Evolutionary conservation across 768 basidiomycete species (phyloP), one percentile per base, ranked within the genome.

Genomic region (Mycena haematopus): DNA sequence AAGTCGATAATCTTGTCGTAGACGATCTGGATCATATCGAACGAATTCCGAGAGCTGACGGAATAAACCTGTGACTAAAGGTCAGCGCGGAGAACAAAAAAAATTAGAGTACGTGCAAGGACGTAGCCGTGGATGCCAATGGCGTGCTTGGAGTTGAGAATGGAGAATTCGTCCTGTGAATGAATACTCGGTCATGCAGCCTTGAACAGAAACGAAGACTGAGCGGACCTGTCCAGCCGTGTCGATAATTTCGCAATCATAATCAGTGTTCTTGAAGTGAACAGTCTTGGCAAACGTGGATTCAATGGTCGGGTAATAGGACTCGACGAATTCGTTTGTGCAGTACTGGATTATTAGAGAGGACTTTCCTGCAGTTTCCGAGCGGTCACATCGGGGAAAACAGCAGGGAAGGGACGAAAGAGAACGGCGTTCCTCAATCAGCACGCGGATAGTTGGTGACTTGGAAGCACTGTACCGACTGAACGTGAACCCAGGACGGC

Each of bases 111-210:
- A 58, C 62, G 51, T 55, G 38, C 96, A 69, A 99, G 88, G 70
- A 99, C 86, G 74, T 92, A 99, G 72, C 96, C 96, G 72, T 99
- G 96, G 68, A 96, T 94, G 55, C 96, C 96, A 71, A 98, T 94
- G 42, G 95, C 95, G 72, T 99, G 94, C 74, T 96, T 95, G 38
- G 93, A 86, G 70, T 95, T 95, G 66, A 99, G 85, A 62, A 96
- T 92, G 29, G 94, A 92, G 79, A 93, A 98, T 76, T 99, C 96
- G 73, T 99, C 96, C 95, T 95, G 73, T 8, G 27, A 24, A 17
- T 51, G 59, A 38, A 46, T 36, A 35, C 50, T 52, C 29, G 15
- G 35, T 27, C 17, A 42, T 29, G 42, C 47, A 44, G 60, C 38
- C 31, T 52, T 58, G 0, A n/a, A 24, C 56, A 36, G 57, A 59